Evolutionary conservation across 108 stramenopile genomes (phyloP).

Genomic region (Skeletonema grethae): DNA sequence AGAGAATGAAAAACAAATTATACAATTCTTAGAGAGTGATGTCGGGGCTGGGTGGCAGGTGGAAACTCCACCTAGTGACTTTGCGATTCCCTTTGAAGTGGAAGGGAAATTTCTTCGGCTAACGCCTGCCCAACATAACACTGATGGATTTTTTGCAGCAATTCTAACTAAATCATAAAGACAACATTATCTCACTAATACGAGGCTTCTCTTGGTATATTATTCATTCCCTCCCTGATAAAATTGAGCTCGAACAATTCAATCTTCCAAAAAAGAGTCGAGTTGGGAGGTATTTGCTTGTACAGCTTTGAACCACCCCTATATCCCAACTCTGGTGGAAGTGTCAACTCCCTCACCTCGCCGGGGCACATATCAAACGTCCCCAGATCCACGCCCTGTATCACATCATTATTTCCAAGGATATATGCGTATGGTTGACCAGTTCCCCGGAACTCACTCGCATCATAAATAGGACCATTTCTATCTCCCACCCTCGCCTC

Average conservation of each 20-base stretch:
- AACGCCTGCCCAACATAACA: background rate
- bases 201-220: background rate
- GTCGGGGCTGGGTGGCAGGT: conserved; percentile 4
- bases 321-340: conserved; percentile 54
- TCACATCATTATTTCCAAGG: conserved; percentile 56
- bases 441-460: conserved; percentile 55
- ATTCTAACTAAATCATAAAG: background rate
- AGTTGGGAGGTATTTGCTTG: conserved; percentile 39
- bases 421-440: conserved; percentile 67
- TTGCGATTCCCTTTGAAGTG: background rate
- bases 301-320: conserved; percentile 45
- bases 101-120: background rate
- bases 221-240: conserved; percentile 15
- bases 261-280: conserved; percentile 51
- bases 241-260: conserved; percentile 40
- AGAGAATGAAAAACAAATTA: conserved; percentile 23
- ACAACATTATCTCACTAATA: background rate
- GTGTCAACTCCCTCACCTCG: conserved; percentile 45
- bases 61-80: conserved; percentile 1
- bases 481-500: conserved; percentile 31
- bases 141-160: background rate
- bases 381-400: conserved; percentile 64
- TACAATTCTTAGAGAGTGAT: conserved; percentile 9
- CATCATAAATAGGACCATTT: conserved; percentile 46
- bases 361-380: conserved; percentile 69